phyloP scores from a whole-genome alignment of 768 basidiomycete species.

The Pleurotus citrinopileatus region DNA sequence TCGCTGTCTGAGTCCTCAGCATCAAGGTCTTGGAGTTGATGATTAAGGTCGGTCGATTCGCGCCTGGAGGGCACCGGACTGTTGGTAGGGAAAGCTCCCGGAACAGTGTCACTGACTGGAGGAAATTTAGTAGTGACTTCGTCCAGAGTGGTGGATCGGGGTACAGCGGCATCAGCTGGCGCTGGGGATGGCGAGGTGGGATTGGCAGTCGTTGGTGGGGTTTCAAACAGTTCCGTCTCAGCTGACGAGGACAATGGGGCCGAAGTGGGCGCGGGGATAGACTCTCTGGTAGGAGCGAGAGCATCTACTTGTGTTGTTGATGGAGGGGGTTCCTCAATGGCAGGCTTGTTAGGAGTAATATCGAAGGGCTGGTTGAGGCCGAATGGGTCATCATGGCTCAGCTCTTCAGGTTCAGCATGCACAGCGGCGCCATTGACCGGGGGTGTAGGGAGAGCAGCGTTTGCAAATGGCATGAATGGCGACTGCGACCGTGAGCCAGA shows the following conservation, averaged over 20 bases:
- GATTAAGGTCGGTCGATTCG: conserved; percentile 48
- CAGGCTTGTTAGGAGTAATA: conserved; percentile 5
- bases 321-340: conserved; percentile 19
- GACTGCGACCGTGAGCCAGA: conserved; percentile 54
- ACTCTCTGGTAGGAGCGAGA: conserved; percentile 11
- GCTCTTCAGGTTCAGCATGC: conserved; percentile 5
- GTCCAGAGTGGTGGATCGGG: background rate
- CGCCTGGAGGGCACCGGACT: conserved; percentile 14
- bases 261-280: conserved; percentile 15
- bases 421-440: conserved; percentile 24
- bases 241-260: conserved; percentile 25
- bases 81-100: conserved; percentile 12
- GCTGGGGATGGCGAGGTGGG: conserved; percentile 7
- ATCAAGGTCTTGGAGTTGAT: conserved; percentile 58
- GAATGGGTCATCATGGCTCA: conserved; percentile 44
- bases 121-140: conserved; percentile 8
- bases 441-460: conserved; percentile 33
- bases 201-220: conserved; percentile 46
- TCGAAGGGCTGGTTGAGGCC: conserved; percentile 39
- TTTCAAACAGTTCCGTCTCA: conserved; percentile 57
- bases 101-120: conserved; percentile 1
- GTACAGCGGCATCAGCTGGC: conserved; percentile 7
- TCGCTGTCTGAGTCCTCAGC: conserved; percentile 40
- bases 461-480: conserved; percentile 54
- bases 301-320: conserved; percentile 1